Base-by-base conservation (phyloP, 306 rosid species). In the Castanopsis chinensis region DNA sequence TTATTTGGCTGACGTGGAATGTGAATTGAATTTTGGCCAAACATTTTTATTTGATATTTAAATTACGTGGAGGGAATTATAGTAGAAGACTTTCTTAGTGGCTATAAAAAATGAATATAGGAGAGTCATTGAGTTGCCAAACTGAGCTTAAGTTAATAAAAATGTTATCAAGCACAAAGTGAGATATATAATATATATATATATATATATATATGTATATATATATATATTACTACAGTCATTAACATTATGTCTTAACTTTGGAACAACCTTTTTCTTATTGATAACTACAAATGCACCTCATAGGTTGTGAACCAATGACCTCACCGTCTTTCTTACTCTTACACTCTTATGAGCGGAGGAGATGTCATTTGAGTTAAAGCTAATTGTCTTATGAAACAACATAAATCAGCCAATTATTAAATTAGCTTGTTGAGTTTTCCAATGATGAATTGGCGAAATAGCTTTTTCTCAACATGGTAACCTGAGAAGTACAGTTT, bases 401-500 rank as follows among this genome's bases (percentile, higher is more conserved):
- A 69, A 80, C 13, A 32, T 17, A 61, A 7, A 81, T 67, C 35
- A 71, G 27, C 77, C 79, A 78, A 73, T 69, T 77, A 61, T 65
- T 80, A 60, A 74, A 63, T 71, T 76, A 76, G 72, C 77, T 79
- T 74, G 15, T 80, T 75, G 75, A 83, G 83, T 80, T 80, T 76
- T 17, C 37, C n/a, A 35, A 28, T 41, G 41, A 32, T 55, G 74
- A 56, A 35, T 20, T 41, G 41, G 54, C 51, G 74, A 56, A 59
- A 75, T 82, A 21, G 76, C 72, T 78, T 80, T 78, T 86, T 77
- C 78, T 79, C 79, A 72, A 78, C 74, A 55, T 68, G 69, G 79
- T 83, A 81, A 87, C 41, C 69, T 84, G 69, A 90, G 53, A 80
- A 65, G 64, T 85, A 65, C 88, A 73, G 67, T 89, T 89, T 92